phyloP scores from a whole-genome alignment of 1,139 yeast species.

The Geotrichum candidum region DNA sequence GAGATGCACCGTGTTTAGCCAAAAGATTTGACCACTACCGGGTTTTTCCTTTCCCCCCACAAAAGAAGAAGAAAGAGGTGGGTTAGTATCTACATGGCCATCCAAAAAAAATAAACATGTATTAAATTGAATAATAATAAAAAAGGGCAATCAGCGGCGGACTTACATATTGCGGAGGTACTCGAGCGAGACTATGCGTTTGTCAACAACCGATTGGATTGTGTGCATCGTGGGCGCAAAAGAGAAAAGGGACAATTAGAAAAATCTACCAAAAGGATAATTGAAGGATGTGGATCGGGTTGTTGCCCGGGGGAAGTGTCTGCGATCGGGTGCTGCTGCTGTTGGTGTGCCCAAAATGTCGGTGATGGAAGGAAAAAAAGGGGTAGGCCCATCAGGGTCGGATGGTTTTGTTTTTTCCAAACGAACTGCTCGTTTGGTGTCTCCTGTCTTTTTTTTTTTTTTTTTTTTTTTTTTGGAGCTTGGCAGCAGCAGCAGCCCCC shows the following conservation, averaged over 20 bases:
- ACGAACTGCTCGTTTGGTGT: too few species aligned
- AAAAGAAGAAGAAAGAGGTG: too few species aligned
- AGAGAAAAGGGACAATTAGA: neutral
- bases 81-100: constrained; percentile 2
- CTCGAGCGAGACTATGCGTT: constrained; percentile 19
- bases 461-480: neutral
- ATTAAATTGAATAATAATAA: neutral
- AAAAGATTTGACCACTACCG: constrained; percentile 23
- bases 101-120: neutral
- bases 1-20: constrained; percentile 26
- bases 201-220: constrained; percentile 15
- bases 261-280: neutral
- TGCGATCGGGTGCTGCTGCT: too few species aligned
- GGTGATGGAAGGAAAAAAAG: neutral
- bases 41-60: neutral
- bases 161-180: constrained; percentile 28
- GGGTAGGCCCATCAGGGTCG: neutral
- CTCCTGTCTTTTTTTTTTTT: too few species aligned
- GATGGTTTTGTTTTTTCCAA: neutral
- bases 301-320: neutral
- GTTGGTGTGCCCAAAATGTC: neutral
- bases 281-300: neutral
- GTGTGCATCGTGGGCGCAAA: neutral
- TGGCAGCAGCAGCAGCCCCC: neutral
- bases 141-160: neutral